Percentiles rank a stretch among this genome's conserved stretches.
Conservation (phyloP, 2,329 filamentous ascomycete genomes). For the Orbilia blumenaviensis region DNA sequence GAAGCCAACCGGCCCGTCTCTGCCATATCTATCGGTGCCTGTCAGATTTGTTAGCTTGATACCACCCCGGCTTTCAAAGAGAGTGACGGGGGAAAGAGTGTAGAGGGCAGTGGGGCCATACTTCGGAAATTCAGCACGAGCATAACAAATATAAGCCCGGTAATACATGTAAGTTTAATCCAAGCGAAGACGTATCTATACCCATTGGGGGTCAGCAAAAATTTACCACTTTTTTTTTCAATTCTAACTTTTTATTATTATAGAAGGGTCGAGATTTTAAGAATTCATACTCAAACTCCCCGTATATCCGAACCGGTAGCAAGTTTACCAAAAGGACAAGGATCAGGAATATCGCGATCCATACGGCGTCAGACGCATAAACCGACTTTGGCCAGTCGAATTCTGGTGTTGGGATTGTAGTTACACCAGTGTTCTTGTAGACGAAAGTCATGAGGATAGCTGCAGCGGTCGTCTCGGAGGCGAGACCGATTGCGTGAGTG, state of each 20-base stretch:
- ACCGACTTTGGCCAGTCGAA: slow-evolving; percentile 47
- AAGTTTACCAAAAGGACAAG: slow-evolving; percentile 60
- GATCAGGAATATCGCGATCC: slow-evolving; percentile 60
- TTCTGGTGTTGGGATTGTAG: slow-evolving; percentile 42
- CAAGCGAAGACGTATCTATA: slow-evolving; percentile 58
- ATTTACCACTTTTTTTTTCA: no score
- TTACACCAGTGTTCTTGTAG: slow-evolving; percentile 57
- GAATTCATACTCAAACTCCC: slow-evolving; percentile 59
- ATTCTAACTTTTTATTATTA: no score
- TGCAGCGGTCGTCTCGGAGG: slow-evolving; percentile 61
- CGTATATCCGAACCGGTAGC: slow-evolving; percentile 60
- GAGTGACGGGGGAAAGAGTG: no score
- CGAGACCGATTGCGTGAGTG: slow-evolving; percentile 59
- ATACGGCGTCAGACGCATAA: slow-evolving; percentile 59
- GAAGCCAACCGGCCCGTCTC: slow-evolving; percentile 36
- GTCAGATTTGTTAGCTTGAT: neutral
- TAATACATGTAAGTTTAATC: slow-evolving; percentile 61
- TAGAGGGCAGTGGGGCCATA: slow-evolving; percentile 56
- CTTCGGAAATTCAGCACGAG: slow-evolving; percentile 60
- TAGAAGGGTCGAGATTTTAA: neutral
- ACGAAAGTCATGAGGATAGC: slow-evolving; percentile 62
- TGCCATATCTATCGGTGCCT: slow-evolving; percentile 44
- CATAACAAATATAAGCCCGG: slow-evolving; percentile 62
- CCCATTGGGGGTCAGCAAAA: neutral
- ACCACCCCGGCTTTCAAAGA: no score